Conservation (phyloP, 2,329 filamentous ascomycete genomes). For the Exutisphaerella laricina region DNA sequence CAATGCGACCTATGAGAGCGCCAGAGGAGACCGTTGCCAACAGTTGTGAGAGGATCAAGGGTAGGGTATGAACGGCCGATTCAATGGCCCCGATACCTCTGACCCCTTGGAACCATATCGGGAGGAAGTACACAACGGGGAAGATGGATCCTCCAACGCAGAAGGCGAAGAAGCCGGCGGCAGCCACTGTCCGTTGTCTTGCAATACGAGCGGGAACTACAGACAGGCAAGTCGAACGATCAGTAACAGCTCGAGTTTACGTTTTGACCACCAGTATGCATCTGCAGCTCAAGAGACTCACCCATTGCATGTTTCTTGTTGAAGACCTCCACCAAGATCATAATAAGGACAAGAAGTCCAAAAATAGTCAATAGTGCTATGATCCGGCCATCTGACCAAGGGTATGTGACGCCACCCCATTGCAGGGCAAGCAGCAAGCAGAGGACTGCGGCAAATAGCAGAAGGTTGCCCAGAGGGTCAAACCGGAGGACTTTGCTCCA, state of each 20-base stretch:
- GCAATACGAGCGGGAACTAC: constrained; percentile 23
- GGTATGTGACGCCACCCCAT: constrained; percentile 41
- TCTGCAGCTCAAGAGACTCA: no score
- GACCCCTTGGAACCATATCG: constrained; percentile 47
- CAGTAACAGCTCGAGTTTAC: no score
- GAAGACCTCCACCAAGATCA: constrained; percentile 33
- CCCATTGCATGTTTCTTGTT: constrained; percentile 15
- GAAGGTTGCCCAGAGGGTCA: constrained; percentile 40
- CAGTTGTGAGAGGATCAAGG: background rate
- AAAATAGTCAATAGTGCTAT: constrained; percentile 42
- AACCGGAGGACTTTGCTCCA: constrained; percentile 46
- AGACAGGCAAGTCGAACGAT: no score
- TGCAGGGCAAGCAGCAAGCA: constrained; percentile 44
- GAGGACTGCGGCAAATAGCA: constrained; percentile 38
- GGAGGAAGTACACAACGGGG: constrained; percentile 41
- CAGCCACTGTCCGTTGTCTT: constrained; percentile 39
- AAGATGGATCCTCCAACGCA: constrained; percentile 41
- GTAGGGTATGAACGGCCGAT: constrained; percentile 24
- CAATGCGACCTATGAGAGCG: background rate
- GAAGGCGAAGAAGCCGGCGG: constrained; percentile 37
- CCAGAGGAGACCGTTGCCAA: background rate
- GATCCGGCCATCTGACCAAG: constrained; percentile 36
- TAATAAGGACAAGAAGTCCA: constrained; percentile 33
- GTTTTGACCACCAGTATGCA: no score
- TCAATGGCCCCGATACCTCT: constrained; percentile 41